phyloP scores from a whole-genome alignment of 2,329 filamentous ascomycete genomes.

The Zalaria sp. region DNA sequence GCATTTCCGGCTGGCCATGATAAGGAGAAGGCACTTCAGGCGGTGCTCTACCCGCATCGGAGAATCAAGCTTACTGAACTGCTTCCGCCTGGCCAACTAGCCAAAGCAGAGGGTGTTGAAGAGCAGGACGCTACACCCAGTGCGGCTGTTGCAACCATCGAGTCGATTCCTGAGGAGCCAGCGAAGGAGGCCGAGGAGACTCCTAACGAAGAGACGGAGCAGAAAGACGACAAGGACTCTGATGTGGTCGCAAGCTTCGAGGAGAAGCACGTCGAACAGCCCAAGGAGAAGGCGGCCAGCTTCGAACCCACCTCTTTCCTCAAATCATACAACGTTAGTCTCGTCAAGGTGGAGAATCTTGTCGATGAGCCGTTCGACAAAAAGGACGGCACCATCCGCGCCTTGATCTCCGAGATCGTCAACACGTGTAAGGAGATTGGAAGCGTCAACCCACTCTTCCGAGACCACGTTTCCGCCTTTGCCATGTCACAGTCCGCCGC shows the following conservation, averaged over 20 bases:
- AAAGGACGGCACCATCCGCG: conserved; percentile 76
- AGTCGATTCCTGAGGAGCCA: conserved; percentile 10
- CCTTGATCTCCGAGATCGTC: conserved; percentile 92
- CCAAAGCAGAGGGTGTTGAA: conserved; percentile 34
- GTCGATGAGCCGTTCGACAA: conserved; percentile 79
- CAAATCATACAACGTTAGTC: conserved; percentile 77
- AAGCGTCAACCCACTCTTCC: conserved; percentile 83
- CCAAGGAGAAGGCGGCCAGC: conserved; percentile 28
- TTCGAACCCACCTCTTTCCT: conserved; percentile 88
- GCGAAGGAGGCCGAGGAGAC: conserved; percentile 8
- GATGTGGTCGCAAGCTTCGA: conserved; percentile 97
- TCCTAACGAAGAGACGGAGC: conserved; percentile 1
- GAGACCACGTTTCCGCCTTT: conserved; percentile 94
- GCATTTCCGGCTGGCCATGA: conserved; percentile 74
- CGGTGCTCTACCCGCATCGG: conserved; percentile 89
- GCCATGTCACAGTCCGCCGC: conserved; percentile 89
- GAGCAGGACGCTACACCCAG: conserved; percentile 28
- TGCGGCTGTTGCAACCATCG: conserved; percentile 37
- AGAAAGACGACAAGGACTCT: conserved; percentile 58
- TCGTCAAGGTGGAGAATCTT: conserved; percentile 92
- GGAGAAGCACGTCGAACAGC: conserved; percentile 54
- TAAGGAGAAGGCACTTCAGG: conserved; percentile 67
- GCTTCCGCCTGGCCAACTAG: conserved; percentile 44
- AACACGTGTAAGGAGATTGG: conserved; percentile 98
- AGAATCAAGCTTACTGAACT: conserved; percentile 81